Conservation (phyloP, 2,329 filamentous ascomycete species). For the Paraphaeosphaeria minitans region DNA sequence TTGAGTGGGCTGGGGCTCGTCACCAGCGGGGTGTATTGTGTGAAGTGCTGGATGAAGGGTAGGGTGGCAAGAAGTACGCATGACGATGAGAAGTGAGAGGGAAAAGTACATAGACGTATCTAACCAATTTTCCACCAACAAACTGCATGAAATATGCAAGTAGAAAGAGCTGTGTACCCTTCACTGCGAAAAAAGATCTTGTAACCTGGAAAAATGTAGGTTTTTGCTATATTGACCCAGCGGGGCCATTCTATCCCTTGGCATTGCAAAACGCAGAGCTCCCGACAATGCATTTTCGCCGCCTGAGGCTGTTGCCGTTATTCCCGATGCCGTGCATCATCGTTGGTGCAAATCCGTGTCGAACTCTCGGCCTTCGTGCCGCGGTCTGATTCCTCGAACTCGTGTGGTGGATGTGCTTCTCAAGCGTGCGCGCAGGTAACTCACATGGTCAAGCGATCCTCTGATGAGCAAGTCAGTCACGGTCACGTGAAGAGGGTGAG, state of each 20-base stretch:
- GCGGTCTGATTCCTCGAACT: not conserved
- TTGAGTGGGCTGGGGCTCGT: constrained; percentile 37
- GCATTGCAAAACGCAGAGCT: not conserved
- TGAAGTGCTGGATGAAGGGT: constrained; percentile 24
- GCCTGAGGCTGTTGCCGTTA: not conserved
- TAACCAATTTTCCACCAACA: too few species aligned
- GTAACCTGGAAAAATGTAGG: not conserved
- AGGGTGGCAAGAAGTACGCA: not conserved
- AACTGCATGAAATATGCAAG: too few species aligned
- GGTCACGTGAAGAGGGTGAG: not conserved
- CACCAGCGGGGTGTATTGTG: constrained; percentile 29
- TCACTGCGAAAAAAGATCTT: too few species aligned
- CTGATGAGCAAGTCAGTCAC: constrained; percentile 29
- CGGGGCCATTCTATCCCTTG: not conserved
- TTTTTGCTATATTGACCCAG: not conserved
- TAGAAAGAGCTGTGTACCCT: too few species aligned
- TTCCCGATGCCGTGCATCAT: not conserved
- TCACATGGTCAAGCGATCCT: constrained; percentile 31
- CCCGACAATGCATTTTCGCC: not conserved
- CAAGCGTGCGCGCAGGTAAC: not conserved
- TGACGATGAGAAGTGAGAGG: constrained; percentile 3
- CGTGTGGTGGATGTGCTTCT: not conserved
- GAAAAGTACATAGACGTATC: not conserved
- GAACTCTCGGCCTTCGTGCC: not conserved
- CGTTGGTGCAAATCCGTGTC: not conserved